Conservation (phyloP, 345 rosid species). For the Eucalyptus victrix region DNA sequence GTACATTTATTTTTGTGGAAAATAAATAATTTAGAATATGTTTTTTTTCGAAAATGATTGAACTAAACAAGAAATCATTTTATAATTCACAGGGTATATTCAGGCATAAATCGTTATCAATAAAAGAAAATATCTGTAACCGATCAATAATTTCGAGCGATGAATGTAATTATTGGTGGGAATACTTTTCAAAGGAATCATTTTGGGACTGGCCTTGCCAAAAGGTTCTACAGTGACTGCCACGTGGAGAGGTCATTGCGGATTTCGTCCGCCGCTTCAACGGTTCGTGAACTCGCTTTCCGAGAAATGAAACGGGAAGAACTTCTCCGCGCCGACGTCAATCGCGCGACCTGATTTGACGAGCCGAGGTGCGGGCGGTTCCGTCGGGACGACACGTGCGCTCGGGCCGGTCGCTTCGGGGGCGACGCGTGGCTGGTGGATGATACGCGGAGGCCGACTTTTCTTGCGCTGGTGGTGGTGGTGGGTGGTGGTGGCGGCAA, state of each 20-base stretch:
- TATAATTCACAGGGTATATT: background rate
- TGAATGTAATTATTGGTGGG: no score
- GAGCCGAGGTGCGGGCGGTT: background rate
- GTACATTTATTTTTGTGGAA: fast-evolving
- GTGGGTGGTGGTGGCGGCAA: background rate
- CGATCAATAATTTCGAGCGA: background rate
- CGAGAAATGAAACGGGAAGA: background rate
- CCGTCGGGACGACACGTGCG: background rate
- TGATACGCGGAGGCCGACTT: background rate
- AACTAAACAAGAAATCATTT: background rate
- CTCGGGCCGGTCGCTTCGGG: background rate
- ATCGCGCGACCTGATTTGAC: background rate
- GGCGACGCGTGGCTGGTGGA: background rate
- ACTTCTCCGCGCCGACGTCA: background rate
- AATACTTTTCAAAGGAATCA: no score
- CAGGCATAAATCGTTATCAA: background rate
- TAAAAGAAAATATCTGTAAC: background rate
- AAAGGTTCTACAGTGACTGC: background rate
- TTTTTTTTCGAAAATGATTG: background rate
- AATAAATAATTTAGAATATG: no score
- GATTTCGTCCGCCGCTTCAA: background rate
- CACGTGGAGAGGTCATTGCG: background rate
- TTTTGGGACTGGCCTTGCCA: no score
- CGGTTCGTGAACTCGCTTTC: background rate
- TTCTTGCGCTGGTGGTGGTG: background rate